Evolutionary conservation across 768 basidiomycete species (phyloP), one percentile per base, ranked within the genome.

Genomic region (Tremella fuciformis): DNA sequence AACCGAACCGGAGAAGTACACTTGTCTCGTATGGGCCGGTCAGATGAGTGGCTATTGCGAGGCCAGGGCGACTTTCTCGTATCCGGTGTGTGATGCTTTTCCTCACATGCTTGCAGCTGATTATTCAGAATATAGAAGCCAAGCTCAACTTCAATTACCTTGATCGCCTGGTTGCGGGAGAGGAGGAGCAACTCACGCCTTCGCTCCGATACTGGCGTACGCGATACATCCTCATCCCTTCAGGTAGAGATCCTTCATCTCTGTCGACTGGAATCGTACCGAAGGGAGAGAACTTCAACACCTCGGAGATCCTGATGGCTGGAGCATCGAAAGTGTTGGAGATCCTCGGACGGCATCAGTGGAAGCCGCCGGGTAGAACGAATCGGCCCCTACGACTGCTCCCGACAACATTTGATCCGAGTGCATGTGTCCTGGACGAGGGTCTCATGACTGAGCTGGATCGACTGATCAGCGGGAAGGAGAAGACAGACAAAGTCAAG

Each of bases 321-420:
- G 96, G 96, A 0, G 92, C 93, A 46, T 89, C 91, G 70, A 90
- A 89, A 67, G 85, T 99, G 0, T 87, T 89, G 2, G 91, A 94
- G 62, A 82, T 88, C 46, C 90, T 97, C 74, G 85, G 86, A 29
- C 88, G 86, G 71, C 81, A 88, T 50, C 85, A 90, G 3, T 93
- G 91, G 90, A 82, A 85, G 48, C 72, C 83, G 1, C 81, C 83
- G 0, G 85, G 85, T 7, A 71, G 78, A 50, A 57, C 78, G 61
- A 73, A 71, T 80, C 50, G 80, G 8, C 84, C 88, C 2, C 84
- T 88, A 26, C 84, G 88, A 22, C 84, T 97, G 75, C 78, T 97
- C 1, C 86, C 85, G 8, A 94, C 92, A 0, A 90, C 90, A 2
- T 82, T 94, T 1, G 86, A 86, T 50, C 92, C 92, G 0, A 86